phyloP scores from a whole-genome alignment of 495 filamentous ascomycete genomes.

The Pseudevernia furfuracea region DNA sequence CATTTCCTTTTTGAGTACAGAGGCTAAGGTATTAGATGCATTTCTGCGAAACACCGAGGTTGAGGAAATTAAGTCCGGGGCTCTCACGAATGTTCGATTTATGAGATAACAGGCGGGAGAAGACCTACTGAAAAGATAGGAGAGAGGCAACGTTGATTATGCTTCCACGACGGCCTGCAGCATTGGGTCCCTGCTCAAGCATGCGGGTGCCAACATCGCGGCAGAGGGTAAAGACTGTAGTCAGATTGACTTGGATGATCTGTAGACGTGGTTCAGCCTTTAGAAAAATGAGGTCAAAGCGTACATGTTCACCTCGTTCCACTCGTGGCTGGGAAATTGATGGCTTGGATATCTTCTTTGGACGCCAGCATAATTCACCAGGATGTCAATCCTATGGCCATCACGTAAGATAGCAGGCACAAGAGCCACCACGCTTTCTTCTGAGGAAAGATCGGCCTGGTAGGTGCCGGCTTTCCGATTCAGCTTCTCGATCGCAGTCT shows the following conservation, averaged over 20 bases:
- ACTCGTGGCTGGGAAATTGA: constrained; percentile 73
- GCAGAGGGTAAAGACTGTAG: constrained; percentile 71
- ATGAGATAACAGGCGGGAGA: not conserved
- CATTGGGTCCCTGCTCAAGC: constrained; percentile 49
- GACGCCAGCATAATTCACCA: constrained; percentile 83
- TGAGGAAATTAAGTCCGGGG: not conserved
- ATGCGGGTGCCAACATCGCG: constrained; percentile 83
- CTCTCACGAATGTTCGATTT: not conserved
- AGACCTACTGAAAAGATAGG: constrained; percentile 62
- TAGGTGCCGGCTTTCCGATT: constrained; percentile 64
- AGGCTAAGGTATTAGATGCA: not conserved
- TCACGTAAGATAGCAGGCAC: constrained; percentile 53
- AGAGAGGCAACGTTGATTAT: constrained; percentile 85
- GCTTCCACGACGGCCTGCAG: constrained; percentile 54
- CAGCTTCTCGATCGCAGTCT: constrained; percentile 50
- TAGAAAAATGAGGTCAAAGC: constrained; percentile 1
- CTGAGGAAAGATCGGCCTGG: constrained; percentile 62
- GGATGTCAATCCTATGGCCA: constrained; percentile 54
- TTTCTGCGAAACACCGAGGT: too few relatives aligned
- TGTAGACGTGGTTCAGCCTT: constrained; percentile 24
- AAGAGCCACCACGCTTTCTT: constrained; percentile 51
- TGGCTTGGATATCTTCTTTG: constrained; percentile 71
- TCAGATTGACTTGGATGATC: constrained; percentile 81
- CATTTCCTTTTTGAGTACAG: not conserved
- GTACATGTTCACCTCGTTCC: constrained; percentile 51